Evolutionary conservation across 208 protist species (phyloP).

Genomic region (Leishmania major): DNA sequence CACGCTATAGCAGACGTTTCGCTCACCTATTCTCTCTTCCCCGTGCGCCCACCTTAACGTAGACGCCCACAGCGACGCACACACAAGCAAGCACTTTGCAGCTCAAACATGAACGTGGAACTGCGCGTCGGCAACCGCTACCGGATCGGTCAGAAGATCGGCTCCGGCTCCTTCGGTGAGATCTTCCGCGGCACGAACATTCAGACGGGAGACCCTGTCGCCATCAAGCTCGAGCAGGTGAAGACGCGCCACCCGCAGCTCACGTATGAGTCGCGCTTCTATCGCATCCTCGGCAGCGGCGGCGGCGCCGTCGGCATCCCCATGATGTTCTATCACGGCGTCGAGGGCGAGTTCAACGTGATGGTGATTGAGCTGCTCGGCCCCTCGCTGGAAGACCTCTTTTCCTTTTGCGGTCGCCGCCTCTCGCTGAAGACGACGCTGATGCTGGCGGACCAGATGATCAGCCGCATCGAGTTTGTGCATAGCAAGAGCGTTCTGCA

Average conservation of each 20-base stretch:
- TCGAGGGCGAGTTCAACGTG: slow-evolving; percentile 92
- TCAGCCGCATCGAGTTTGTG: slow-evolving; percentile 91
- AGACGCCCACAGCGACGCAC: neutral
- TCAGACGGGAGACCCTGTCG: slow-evolving; percentile 86
- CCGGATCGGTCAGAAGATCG: slow-evolving; percentile 97
- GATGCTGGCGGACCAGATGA: slow-evolving; percentile 94
- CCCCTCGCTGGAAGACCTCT: slow-evolving; percentile 92
- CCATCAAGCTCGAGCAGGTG: slow-evolving; percentile 92
- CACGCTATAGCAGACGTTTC: neutral
- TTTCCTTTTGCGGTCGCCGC: slow-evolving; percentile 86
- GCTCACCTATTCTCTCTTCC: neutral
- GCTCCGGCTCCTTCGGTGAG: slow-evolving; percentile 94
- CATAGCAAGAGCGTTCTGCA: slow-evolving; percentile 94
- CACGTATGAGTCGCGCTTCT: slow-evolving; percentile 90
- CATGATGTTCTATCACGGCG: slow-evolving; percentile 86
- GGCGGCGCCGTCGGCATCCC: slow-evolving; percentile 87
- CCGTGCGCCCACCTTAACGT: neutral
- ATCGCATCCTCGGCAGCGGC: slow-evolving; percentile 83
- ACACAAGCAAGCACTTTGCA: neutral
- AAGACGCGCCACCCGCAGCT: slow-evolving; percentile 93
- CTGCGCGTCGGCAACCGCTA: slow-evolving; percentile 96
- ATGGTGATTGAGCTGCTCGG: slow-evolving; percentile 95
- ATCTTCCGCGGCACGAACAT: slow-evolving; percentile 94
- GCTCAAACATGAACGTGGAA: slow-evolving; percentile 76
- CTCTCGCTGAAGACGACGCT: slow-evolving; percentile 93